Conservation (phyloP, 208 protist genomes). For the Leishmania major region DNA sequence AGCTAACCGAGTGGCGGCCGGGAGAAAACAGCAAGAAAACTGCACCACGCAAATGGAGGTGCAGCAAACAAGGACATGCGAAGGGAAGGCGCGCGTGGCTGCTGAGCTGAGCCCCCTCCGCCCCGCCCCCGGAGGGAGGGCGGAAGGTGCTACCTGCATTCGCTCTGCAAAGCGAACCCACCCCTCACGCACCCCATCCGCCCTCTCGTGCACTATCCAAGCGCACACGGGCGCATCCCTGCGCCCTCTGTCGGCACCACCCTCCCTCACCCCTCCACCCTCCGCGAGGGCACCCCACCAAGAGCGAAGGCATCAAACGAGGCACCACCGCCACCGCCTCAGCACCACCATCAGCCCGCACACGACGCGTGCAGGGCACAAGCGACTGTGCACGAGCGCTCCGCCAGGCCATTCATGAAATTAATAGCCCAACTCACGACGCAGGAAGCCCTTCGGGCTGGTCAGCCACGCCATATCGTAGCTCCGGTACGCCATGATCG, state of each 20-base stretch:
- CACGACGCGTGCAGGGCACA: background rate
- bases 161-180: background rate
- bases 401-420: background rate
- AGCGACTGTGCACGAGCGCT: background rate
- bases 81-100: background rate
- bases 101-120: background rate
- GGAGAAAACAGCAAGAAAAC: background rate
- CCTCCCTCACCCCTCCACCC: background rate
- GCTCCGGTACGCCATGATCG: constrained; percentile 79
- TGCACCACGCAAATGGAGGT: background rate
- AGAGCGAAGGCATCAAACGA: background rate
- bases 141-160: background rate
- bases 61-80: background rate
- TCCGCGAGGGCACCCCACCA: background rate
- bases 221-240: too few relatives aligned
- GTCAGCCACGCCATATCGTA: constrained; percentile 91
- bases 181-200: background rate
- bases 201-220: too few relatives aligned
- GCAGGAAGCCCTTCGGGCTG: constrained; percentile 86
- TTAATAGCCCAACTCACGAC: constrained; percentile 86
- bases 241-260: background rate
- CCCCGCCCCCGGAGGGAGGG: background rate
- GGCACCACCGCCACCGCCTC: background rate
- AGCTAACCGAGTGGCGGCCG: background rate
- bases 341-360: background rate